A percentile compares a stretch with the other conserved stretches of the same genome.
Conservation (phyloP, 306 rosid species). For the Inga oerstediana region DNA sequence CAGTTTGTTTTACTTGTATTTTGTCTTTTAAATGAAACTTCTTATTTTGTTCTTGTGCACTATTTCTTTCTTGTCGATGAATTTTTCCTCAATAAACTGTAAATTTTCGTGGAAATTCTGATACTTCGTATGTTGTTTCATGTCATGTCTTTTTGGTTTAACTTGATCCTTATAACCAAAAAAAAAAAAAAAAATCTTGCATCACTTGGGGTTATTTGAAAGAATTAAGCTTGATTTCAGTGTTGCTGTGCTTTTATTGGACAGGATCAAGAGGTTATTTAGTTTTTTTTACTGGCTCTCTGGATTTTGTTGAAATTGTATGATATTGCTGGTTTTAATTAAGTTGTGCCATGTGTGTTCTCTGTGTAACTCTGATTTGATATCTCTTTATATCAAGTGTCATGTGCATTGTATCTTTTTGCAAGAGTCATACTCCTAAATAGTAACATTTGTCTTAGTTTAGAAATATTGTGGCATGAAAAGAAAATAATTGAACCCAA, state of each 20-base stretch:
- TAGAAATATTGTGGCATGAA: not conserved
- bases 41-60: not conserved
- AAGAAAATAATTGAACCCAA: not conserved
- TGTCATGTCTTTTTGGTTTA: not conserved
- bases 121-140: not conserved
- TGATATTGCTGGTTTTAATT: not conserved
- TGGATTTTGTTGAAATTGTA: not conserved
- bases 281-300: not conserved
- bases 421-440: not conserved
- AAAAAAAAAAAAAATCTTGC: not conserved
- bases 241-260: not conserved
- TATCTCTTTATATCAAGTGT: not conserved
- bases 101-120: not conserved
- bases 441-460: not conserved
- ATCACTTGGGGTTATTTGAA: constrained; percentile 1
- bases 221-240: too few relatives aligned
- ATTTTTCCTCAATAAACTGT: not conserved
- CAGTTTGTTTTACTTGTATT: not conserved
- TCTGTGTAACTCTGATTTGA: not conserved
- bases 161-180: not conserved
- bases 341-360: not conserved
- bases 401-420: not conserved
- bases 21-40: not conserved
- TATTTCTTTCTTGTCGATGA: not conserved
- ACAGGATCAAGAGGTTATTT: not conserved